Conservation (phyloP, 352 stramenopile genomes). For the Pythium scleroteichum region DNA sequence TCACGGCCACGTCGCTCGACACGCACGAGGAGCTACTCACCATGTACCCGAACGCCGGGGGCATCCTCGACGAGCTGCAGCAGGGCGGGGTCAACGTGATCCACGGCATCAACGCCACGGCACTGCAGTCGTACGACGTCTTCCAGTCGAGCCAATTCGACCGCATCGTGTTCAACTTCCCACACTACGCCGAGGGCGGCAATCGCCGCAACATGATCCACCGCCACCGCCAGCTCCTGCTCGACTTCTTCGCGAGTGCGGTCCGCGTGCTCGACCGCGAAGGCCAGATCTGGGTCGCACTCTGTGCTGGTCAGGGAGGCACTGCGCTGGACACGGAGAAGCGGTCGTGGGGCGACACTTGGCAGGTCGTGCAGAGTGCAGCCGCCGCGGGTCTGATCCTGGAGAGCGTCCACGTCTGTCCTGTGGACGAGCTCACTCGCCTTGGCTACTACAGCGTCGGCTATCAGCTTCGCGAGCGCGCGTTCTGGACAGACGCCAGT, state of each 20-base stretch:
- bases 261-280: constrained; percentile 44
- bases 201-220: constrained; percentile 85
- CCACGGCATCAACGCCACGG: constrained; percentile 74
- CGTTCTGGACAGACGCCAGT: constrained; percentile 69
- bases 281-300: constrained; percentile 80
- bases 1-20: constrained; percentile 74
- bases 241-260: constrained; percentile 77
- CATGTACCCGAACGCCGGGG: constrained; percentile 70
- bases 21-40: constrained; percentile 57
- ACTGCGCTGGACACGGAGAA: constrained; percentile 67
- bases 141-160: constrained; percentile 41
- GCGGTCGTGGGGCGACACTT: constrained; percentile 68
- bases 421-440: constrained; percentile 49
- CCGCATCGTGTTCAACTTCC: constrained; percentile 88
- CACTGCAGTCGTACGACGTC: constrained; percentile 44
- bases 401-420: constrained; percentile 61
- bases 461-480: constrained; percentile 71
- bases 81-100: constrained; percentile 50
- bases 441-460: constrained; percentile 84
- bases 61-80: constrained; percentile 58
- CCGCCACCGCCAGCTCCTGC: constrained; percentile 72
- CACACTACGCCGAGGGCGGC: constrained; percentile 76
- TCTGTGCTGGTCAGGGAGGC: constrained; percentile 78
- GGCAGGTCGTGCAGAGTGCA: constrained; percentile 76
- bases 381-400: constrained; percentile 56